phyloP scores from a whole-genome alignment of 345 rosid genomes.

The Mercurialis annua region DNA sequence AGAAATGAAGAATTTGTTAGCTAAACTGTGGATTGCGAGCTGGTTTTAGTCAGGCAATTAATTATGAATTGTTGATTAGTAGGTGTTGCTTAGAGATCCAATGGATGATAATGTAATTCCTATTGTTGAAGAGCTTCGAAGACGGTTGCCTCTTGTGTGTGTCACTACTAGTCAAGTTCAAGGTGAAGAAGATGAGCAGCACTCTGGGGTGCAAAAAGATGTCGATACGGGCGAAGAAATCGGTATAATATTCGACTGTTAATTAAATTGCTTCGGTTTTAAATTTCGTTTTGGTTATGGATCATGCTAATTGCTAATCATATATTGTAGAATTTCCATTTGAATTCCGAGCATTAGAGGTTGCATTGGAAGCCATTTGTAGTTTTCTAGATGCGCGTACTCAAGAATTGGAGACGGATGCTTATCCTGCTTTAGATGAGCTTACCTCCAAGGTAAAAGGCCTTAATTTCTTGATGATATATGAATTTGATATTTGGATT shows the following conservation, averaged over 20 bases:
- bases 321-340: constrained; percentile 43
- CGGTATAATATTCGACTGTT: too few relatives aligned
- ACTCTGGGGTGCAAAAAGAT: constrained; percentile 27
- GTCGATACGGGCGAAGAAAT: constrained; percentile 28
- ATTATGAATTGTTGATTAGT: constrained; percentile 1
- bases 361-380: constrained; percentile 53
- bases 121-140: constrained; percentile 45
- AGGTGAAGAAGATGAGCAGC: constrained; percentile 41
- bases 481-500: background rate
- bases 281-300: background rate
- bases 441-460: constrained; percentile 45
- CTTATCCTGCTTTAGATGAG: constrained; percentile 61
- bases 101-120: constrained; percentile 45
- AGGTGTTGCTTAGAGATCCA: constrained; percentile 59
- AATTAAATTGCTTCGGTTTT: too few relatives aligned
- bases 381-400: constrained; percentile 57
- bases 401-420: constrained; percentile 46
- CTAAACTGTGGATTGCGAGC: too few relatives aligned
- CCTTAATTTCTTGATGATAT: background rate
- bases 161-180: constrained; percentile 28
- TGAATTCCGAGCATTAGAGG: constrained; percentile 56
- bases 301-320: background rate
- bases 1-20: background rate
- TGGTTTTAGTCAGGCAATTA: too few relatives aligned
- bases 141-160: constrained; percentile 35